Evolutionary conservation across 345 rosid species (phyloP).

Genomic region (Turnera subulata): DNA sequence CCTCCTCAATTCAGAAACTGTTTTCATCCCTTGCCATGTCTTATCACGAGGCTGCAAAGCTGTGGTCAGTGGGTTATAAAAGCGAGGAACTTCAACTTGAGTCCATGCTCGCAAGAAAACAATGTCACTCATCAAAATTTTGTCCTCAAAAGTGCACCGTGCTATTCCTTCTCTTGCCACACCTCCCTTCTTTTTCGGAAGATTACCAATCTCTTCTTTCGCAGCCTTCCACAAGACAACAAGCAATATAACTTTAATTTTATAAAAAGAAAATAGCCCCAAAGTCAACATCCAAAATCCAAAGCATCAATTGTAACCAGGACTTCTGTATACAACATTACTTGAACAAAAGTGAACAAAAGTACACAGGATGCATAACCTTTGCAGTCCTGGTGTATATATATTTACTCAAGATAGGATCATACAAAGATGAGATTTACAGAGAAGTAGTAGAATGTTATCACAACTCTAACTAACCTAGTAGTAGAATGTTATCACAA

Average conservation of each 20-base stretch:
- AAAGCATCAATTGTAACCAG: background rate
- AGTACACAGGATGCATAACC: too few species aligned
- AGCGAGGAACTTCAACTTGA: slow-evolving; percentile 66
- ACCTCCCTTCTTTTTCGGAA: slow-evolving; percentile 58
- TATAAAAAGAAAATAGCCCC: too few species aligned
- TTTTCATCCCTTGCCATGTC: slow-evolving; percentile 93
- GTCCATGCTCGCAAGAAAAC: slow-evolving; percentile 85
- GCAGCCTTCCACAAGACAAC: slow-evolving; percentile 47
- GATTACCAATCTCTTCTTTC: slow-evolving; percentile 70
- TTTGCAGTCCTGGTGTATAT: too few species aligned
- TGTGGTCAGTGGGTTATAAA: slow-evolving; percentile 79
- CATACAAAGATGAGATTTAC: too few species aligned
- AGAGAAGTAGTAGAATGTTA: too few species aligned
- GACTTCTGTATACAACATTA: too few species aligned
- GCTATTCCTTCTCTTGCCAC: slow-evolving; percentile 72
- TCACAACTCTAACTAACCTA: too few species aligned
- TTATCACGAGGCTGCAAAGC: slow-evolving; percentile 78
- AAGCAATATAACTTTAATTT: background rate
- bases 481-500: too few species aligned
- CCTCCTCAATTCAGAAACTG: slow-evolving; percentile 72
- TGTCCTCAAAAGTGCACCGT: slow-evolving; percentile 97
- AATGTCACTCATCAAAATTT: slow-evolving; percentile 81
- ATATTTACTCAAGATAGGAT: too few species aligned
- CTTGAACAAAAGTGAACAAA: too few species aligned
- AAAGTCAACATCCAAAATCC: too few species aligned